These are phyloP conservation scores for Orbilia ellipsospora DNA, from an alignment of 2,329 filamentous ascomycete species.

Conservation along the genomic window DNA sequence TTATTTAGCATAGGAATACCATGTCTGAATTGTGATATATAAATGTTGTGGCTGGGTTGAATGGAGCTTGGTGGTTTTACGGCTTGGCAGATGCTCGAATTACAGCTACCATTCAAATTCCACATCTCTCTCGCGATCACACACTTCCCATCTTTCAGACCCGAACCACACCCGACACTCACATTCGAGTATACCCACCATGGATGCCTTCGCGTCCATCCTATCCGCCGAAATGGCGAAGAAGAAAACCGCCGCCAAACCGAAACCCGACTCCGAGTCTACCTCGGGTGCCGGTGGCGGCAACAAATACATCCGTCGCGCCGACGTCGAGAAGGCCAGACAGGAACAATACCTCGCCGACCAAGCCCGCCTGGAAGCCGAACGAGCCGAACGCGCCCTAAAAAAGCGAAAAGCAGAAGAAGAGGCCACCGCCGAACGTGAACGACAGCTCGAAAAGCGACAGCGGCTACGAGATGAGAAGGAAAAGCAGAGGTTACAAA, in stretches of 20 bases:
- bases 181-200: slow-evolving; percentile 62
- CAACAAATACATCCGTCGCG: slow-evolving; percentile 83
- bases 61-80: too few species aligned
- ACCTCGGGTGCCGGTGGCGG: slow-evolving; percentile 62
- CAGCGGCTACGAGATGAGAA: slow-evolving; percentile 82
- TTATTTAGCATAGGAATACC: too few species aligned
- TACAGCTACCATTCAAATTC: too few species aligned
- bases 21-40: too few species aligned
- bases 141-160: background rate
- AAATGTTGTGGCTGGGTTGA: too few species aligned
- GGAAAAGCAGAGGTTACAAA: slow-evolving; percentile 73
- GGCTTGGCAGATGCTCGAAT: too few species aligned
- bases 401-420: slow-evolving; percentile 92
- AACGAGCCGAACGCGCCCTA: slow-evolving; percentile 75
- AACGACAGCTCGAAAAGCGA: slow-evolving; percentile 78
- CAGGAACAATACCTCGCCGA: slow-evolving; percentile 82
- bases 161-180: background rate
- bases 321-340: slow-evolving; percentile 85
- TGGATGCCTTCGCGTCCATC: slow-evolving; percentile 89
- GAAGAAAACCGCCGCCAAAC: slow-evolving; percentile 71
- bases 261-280: slow-evolving; percentile 59
- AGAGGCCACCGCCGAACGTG: slow-evolving; percentile 73
- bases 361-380: slow-evolving; percentile 77
- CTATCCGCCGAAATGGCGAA: slow-evolving; percentile 92
- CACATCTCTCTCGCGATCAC: too few species aligned